phyloP scores from a whole-genome alignment of 176 grass and related monocot species.

The Oryza officinalis region DNA sequence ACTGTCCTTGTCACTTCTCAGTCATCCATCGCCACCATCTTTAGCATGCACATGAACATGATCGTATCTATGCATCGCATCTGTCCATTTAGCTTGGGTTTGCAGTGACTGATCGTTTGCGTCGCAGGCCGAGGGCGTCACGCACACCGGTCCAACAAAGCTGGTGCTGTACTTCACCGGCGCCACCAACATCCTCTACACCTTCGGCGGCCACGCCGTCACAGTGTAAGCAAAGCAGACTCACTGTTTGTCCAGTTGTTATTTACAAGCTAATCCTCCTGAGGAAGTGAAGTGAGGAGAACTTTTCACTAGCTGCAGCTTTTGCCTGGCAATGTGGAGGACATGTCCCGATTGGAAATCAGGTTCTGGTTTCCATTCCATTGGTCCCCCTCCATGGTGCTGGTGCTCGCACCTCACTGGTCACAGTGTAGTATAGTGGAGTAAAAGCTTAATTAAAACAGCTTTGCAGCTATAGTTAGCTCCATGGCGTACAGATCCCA shows the following conservation, averaged over 20 bases:
- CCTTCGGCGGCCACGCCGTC: conserved; percentile 90
- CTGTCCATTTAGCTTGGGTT: neutral
- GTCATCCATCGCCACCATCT: neutral
- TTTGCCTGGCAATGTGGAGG: conserved; percentile 50
- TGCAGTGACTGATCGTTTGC: conserved; percentile 4
- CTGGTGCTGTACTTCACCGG: conserved; percentile 93
- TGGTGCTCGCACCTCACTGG: conserved; percentile 1
- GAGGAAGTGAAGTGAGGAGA: conserved; percentile 25
- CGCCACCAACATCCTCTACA: conserved; percentile 95
- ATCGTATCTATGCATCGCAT: neutral
- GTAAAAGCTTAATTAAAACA: conserved; percentile 30
- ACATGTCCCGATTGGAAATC: conserved; percentile 52
- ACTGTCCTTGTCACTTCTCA: neutral
- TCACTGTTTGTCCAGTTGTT: neutral
- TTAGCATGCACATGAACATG: neutral
- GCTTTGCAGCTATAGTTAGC: conserved; percentile 37
- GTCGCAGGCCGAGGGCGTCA: conserved; percentile 53
- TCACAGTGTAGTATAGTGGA: conserved; percentile 5
- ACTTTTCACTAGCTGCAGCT: conserved; percentile 57
- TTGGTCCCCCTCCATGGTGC: conserved; percentile 36
- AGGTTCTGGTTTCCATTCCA: conserved; percentile 42
- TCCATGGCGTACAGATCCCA: conserved; percentile 36
- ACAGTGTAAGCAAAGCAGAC: conserved; percentile 66
- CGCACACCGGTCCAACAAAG: conserved; percentile 56
- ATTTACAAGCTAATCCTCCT: neutral